Percentiles rank a stretch among this genome's conserved stretches.
phyloP scores from a whole-genome alignment of 768 basidiomycete species.

The Cyathus striatus region DNA sequence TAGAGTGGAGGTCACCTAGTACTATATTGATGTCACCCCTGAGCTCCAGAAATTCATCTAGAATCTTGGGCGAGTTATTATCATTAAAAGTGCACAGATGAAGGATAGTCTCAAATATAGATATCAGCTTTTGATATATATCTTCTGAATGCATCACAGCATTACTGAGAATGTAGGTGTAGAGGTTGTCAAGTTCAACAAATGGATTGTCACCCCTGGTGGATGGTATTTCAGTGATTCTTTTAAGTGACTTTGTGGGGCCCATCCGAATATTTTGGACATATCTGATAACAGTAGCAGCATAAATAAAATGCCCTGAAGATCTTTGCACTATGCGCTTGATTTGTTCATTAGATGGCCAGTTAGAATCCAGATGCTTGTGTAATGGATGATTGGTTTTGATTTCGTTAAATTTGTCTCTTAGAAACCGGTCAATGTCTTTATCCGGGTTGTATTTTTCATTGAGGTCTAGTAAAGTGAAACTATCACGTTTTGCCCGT shows the following conservation, averaged over 20 bases:
- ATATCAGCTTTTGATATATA: too few species aligned
- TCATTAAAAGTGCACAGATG: too few species aligned
- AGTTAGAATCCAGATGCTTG: neutral
- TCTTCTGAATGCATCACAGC: too few species aligned
- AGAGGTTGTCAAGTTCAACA: too few species aligned
- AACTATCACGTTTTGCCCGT: neutral
- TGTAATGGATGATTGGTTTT: neutral
- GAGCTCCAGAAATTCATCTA: too few species aligned
- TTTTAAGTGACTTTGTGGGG: neutral
- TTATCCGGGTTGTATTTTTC: neutral
- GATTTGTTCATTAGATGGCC: neutral
- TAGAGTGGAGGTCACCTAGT: too few species aligned
- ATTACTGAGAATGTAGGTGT: too few species aligned
- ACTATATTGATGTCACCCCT: too few species aligned
- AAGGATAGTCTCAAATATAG: too few species aligned
- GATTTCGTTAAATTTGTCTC: neutral
- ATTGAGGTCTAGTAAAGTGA: neutral
- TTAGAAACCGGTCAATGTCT: neutral
- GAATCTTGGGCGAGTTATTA: too few species aligned
- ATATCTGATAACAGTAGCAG: neutral
- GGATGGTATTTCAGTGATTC: too few species aligned
- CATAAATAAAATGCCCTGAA: neutral
- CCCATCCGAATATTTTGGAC: neutral
- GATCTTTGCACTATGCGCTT: neutral
- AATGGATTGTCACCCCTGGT: too few species aligned